phyloP scores from a whole-genome alignment of 2,329 filamentous ascomycete genomes.

The Pyrenophora graminea region DNA sequence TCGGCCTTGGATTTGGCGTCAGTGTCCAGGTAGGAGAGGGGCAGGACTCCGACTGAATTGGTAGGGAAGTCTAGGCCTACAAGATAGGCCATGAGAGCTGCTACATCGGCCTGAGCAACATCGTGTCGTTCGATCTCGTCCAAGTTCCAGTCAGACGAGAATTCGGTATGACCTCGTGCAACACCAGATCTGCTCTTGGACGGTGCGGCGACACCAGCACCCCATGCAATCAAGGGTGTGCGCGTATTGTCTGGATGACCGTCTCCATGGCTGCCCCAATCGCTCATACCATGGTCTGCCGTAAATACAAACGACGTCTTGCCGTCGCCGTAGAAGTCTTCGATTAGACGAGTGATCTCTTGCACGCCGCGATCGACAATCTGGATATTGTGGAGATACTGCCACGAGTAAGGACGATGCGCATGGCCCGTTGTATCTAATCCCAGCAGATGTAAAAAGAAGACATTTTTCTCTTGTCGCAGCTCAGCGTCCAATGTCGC shows the following conservation, averaged over 20 bases:
- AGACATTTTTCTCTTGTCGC: slow-evolving; percentile 83
- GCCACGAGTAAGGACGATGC: slow-evolving; percentile 88
- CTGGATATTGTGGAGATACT: slow-evolving; percentile 94
- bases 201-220: slow-evolving; percentile 83
- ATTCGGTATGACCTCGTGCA: slow-evolving; percentile 83
- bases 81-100: slow-evolving; percentile 92
- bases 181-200: slow-evolving; percentile 58
- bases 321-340: slow-evolving; percentile 79
- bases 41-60: slow-evolving; percentile 93
- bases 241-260: slow-evolving; percentile 96
- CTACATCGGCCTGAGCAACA: slow-evolving; percentile 90
- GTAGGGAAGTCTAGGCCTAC: slow-evolving; percentile 87
- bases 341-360: slow-evolving; percentile 78
- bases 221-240: slow-evolving; percentile 91
- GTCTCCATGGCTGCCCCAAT: slow-evolving; percentile 98
- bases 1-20: slow-evolving; percentile 76
- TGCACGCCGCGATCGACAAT: slow-evolving; percentile 88
- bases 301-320: slow-evolving; percentile 96
- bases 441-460: slow-evolving; percentile 92
- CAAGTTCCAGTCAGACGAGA: slow-evolving; percentile 87
- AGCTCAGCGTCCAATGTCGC: slow-evolving; percentile 72
- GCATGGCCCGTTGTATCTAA: slow-evolving; percentile 88
- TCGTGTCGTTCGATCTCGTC: slow-evolving; percentile 83
- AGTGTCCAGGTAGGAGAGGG: slow-evolving; percentile 78
- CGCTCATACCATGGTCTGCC: slow-evolving; percentile 98